phyloP scores from a whole-genome alignment of 2,329 filamentous ascomycete genomes.

The Calonectria leucothoes region DNA sequence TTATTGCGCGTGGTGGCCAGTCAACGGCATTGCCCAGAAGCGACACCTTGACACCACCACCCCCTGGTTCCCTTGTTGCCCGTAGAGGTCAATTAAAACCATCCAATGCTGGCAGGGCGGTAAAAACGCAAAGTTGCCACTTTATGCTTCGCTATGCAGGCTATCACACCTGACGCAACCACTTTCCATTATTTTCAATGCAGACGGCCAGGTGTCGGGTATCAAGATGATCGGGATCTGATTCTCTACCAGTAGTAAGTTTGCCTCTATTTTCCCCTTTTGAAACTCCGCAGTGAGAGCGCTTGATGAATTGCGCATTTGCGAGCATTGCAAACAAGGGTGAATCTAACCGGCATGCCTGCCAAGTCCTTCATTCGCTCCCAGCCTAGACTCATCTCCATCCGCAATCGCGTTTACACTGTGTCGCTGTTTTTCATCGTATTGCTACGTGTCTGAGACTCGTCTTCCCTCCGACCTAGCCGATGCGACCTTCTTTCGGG shows the following conservation, averaged over 20 bases:
- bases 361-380: not conserved
- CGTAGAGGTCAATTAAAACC: not conserved
- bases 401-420: not conserved
- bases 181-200: not conserved
- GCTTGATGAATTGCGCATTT: not conserved
- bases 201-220: not conserved
- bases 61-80: not conserved
- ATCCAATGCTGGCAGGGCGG: not conserved
- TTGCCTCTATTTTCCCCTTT: not conserved
- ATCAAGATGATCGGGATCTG: not conserved
- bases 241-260: not conserved
- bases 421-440: not conserved
- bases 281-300: not conserved
- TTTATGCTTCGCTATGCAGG: not conserved
- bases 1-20: not conserved
- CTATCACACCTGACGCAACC: not conserved
- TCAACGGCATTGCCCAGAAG: not conserved
- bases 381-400: not conserved
- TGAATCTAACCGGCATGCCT: not conserved
- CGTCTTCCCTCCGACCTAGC: not conserved
- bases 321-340: not conserved
- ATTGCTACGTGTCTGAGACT: not conserved
- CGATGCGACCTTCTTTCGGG: not conserved
- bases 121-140: not conserved
- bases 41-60: not conserved